Evolutionary conservation across 768 basidiomycete genomes (phyloP), one percentile per base, ranked within the genome.

Genomic region (Naganishia friedmannii): DNA sequence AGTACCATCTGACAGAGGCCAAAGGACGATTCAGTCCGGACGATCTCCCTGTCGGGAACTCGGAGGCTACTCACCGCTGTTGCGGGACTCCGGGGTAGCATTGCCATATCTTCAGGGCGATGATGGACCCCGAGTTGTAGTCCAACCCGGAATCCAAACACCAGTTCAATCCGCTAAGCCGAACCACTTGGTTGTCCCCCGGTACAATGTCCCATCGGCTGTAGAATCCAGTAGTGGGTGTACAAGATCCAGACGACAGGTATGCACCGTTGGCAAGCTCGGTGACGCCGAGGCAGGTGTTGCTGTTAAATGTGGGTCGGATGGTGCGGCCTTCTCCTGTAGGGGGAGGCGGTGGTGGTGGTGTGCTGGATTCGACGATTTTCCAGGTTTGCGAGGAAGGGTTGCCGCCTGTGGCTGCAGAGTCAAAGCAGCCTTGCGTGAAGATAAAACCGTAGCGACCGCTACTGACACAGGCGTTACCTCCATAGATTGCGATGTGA

Each of bases 101-200:
- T 21, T 42, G 37, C 60, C 60, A 63, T 23, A 63, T 63, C 60
- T 63, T 63, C 13, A 63, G 17, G 10, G 7, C n/a, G 26, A 45
- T 42, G 26, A 45, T 45, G 3, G 10, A 3, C 3, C 60, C 60
- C 21, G 34, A 42, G 8, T 4, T 63, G 32, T 28, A 63, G n/a
- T 63, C 60, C 39, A 63, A 29, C 26, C 60, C 60, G 28, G 60
- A 42, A 63, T 63, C 60, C 60, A 63, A 63, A 29, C 60, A 63
- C 39, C 37, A 63, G 28, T 63, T 29, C 23, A 45, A 45, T 28
- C 39, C 60, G 42, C 39, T 46, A 15, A 63, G 60, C 42, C 39
- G 4, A 0, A 63, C 60, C 7, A 63, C 60, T 15, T 63, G 60
- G 26, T 63, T 63, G 28, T 63, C 60, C 23, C 60, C 60, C 2